Evolutionary conservation across 169 alveolate species (phyloP).

Genomic region (Plasmodium chabaudi): DNA sequence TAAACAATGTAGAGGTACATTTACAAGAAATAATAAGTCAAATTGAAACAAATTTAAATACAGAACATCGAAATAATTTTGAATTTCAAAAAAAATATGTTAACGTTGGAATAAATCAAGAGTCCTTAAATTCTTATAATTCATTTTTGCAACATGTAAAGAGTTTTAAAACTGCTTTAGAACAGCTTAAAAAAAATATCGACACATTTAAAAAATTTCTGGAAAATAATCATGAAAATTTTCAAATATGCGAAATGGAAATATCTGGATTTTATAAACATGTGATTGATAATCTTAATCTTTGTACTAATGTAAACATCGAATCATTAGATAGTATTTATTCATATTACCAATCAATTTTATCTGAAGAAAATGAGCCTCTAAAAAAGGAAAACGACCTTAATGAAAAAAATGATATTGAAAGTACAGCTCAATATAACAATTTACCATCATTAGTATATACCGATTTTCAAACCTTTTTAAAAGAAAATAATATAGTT

Average conservation of each 20-base stretch:
- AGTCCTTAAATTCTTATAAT: constrained; percentile 61
- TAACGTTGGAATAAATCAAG: constrained; percentile 54
- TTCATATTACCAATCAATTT: constrained; percentile 12
- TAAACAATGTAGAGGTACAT: constrained; percentile 22
- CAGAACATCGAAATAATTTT: constrained; percentile 38
- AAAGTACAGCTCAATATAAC: neutral
- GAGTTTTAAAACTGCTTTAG: constrained; percentile 28
- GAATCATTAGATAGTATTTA: constrained; percentile 33
- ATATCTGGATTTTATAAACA: constrained; percentile 4
- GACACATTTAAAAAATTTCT: constrained; percentile 18
- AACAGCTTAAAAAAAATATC: constrained; percentile 15
- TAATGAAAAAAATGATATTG: neutral
- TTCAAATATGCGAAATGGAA: constrained; percentile 71
- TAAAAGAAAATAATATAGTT: constrained; percentile 27
- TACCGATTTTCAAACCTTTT: constrained; percentile 17
- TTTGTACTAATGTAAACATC: constrained; percentile 11
- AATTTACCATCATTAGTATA: constrained; percentile 7
- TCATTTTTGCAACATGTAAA: constrained; percentile 41
- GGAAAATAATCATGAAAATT: constrained; percentile 18
- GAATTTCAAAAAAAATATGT: constrained; percentile 52
- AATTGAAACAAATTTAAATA: constrained; percentile 25
- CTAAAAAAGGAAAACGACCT: constrained; percentile 2
- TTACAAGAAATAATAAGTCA: constrained; percentile 43
- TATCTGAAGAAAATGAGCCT: constrained; percentile 8
- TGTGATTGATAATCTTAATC: constrained; percentile 21